Base-by-base conservation (phyloP, 805 yeast genomes). In the Cyberlindnera euphorbiae region DNA sequence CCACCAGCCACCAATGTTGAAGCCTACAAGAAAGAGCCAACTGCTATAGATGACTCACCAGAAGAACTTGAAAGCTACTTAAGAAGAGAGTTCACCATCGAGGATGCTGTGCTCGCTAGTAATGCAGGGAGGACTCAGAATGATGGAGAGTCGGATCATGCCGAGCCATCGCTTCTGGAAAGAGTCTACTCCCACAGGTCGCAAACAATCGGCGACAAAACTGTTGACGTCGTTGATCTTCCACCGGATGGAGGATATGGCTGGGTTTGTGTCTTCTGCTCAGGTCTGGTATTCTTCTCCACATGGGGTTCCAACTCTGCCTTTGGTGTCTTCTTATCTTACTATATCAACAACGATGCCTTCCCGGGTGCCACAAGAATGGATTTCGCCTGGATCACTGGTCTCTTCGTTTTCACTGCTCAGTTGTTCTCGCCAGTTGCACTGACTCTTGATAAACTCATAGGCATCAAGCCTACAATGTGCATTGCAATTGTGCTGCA, bases 351-450 rank as follows among this genome's bases (percentile, higher is more conserved):
- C 28, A 52, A 68, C 35, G 55, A 70, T 28, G 59, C 66, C 1
- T 79, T 77, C 45, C 60, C 62, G 0, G 83, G 79, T 3, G 79
- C 81, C 0, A 50, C 67, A 1, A 71, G 69, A 33, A 60, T 74
- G 38, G 83, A 78, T 41, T 82, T 71, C 55, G 83, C 85, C 12
- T 59, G 74, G 24, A 69, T 82, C 40, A 85, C 87, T 0, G 88
- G 89, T 3, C 51, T 82, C 7, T 71, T 81, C 0, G 75, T 79
- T 32, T 56, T 45, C 15, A 33, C 55, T 9, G 82, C 85, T 15
- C 79, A 81, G 53, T 58, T 71, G 44, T 56, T 75, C 35, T 61
- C 84, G 30, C 90, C 93, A 6, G 39, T 78, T 11, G 67, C 71
- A 0, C 61, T 71, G 37, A 45, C 75, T 0, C 40, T 70, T 10